phyloP scores from a whole-genome alignment of 768 basidiomycete genomes.

The Mycena chlorophos region DNA sequence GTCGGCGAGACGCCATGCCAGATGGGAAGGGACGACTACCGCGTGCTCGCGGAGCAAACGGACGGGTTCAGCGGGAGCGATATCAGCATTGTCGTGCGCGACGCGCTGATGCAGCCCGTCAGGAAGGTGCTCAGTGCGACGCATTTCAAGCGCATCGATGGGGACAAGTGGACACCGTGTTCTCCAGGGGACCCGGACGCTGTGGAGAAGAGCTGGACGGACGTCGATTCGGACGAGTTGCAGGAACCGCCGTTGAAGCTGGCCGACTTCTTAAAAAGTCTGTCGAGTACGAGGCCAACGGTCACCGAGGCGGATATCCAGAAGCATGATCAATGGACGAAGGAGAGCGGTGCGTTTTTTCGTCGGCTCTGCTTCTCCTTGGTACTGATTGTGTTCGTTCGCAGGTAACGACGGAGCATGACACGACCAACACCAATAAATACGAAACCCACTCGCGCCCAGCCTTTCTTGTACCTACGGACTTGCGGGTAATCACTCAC shows the following conservation, averaged over 20 bases:
- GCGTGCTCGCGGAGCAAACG: conserved; percentile 77
- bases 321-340: conserved; percentile 82
- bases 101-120: conserved; percentile 98
- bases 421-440: too few species aligned
- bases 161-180: conserved; percentile 87
- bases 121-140: conserved; percentile 94
- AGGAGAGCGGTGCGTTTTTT: conserved; percentile 65
- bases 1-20: conserved; percentile 91
- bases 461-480: too few species aligned
- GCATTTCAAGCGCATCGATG: conserved; percentile 76
- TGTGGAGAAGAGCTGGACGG: conserved; percentile 86
- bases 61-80: conserved; percentile 96
- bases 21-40: conserved; percentile 76
- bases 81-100: conserved; percentile 90
- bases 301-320: conserved; percentile 87
- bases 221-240: conserved; percentile 83
- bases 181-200: conserved; percentile 89
- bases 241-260: conserved; percentile 82
- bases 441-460: too few species aligned
- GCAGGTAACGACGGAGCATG: conserved; percentile 36
- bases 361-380: conserved; percentile 1
- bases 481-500: too few species aligned
- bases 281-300: conserved; percentile 80
- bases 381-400: not conserved
- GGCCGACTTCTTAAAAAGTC: conserved; percentile 78